Evolutionary conservation across 306 rosid genomes (phyloP), one percentile per base, ranked within the genome.

Genomic region (Citrullus mucosospermus): DNA sequence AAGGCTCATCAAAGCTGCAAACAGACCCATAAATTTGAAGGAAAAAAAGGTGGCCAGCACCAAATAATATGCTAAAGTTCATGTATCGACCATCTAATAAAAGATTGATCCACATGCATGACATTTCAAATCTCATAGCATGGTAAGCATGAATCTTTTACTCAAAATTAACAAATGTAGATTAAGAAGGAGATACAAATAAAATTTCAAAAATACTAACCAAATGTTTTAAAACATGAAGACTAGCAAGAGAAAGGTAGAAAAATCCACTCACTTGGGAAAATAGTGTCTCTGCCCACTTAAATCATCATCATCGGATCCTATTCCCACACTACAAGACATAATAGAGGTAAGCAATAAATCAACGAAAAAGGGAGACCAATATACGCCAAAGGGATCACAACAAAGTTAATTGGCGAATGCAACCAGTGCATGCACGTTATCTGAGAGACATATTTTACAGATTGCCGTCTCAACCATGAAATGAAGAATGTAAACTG

Each of bases 1-100:
- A 94, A 80, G 87, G 87, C 86, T 88, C 86, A 30, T 89, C 91
- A 65, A 94, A 92, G 85, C 98, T 93, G 97, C 70, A 85, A 46
- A 80, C 53, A 65, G 69, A 73, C 57, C 74, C 76, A 82, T 38
- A 81, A 63, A 82, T 66, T 70, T 68, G 57, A 55, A 55, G 22
- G 18, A 17, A 75, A 67, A 38, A 56, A 20, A 20, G 41, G 79
- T 73, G 60, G 43, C 60, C 46, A 48, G 25, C 20, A 1, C 32
- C 57, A 25, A 32, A 18, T 53, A 25, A 54, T 38, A 25, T 10
- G 53, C 78, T 53, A 5, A 10, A 38, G 50, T 51, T 53, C 78
- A 18, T 51, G 60, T 16, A 73, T 17, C 1, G 77, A 14, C 8
- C 61, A 72, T 50, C 60, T 1, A 28, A 16, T 14, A 72, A 50